Base-by-base conservation (phyloP, 2,329 filamentous ascomycete genomes). In the Fusarium lateritium region DNA sequence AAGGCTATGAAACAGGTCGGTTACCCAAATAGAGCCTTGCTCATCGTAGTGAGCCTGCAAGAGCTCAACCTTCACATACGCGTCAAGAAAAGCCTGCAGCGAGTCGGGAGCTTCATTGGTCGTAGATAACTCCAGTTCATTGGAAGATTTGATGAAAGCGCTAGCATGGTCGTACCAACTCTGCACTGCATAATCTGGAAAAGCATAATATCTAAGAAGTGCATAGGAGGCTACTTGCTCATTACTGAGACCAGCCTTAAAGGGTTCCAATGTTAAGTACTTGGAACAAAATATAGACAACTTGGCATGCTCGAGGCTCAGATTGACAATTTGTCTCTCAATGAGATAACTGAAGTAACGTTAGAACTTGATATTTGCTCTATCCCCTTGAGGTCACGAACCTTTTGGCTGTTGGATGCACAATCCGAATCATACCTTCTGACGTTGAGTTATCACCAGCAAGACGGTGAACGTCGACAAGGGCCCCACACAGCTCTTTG, bases 141-240 rank as follows among this genome's bases (percentile, higher is more conserved):
- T 7, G 6, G 7, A 22, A 13, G n/a, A 38, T 24, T 47, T 6
- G 24, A 49, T 38, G 34, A 15, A 40, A 8, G 36, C 17, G 14
- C 31, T n/a, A 17, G 28, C 22, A 34, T 68, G 67, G 3, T 46
- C 47, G 33, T 58, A 70, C 56, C 60, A 70, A 10, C 44, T 39
- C 21, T 61, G 56, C 1, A 42, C 60, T 3, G 64, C 52, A 28
- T 68, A 68, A 11, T 70, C 64, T 26, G 62, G 31, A 14, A 65
- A 40, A 24, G 39, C 42, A 14, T 55, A 68, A 17, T 51, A 62
- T 10, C 65, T 54, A 19, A 26, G 15, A 8, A 7, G 14, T 33
- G 53, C 53, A 14, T 51, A 22, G 19, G 26, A 39, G 4, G 4
- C 6, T 7, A 34, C 21, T 6, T 47, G n/a, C 5, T 38, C 13